Evolutionary conservation across 306 rosid species (phyloP), one percentile per base, ranked within the genome.

Genomic region (Vigna hirtella): DNA sequence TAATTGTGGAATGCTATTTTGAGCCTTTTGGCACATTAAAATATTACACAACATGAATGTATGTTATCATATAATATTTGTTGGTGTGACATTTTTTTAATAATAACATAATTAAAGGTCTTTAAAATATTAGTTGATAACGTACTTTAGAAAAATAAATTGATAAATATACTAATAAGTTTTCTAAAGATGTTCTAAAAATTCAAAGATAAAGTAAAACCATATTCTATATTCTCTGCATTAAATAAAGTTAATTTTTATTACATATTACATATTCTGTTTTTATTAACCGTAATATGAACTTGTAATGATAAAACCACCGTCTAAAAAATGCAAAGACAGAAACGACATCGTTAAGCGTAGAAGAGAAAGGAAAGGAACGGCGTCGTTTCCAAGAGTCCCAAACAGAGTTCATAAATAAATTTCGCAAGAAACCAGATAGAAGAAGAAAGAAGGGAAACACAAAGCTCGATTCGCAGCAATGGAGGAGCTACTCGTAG

Each of bases 401-500:
- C 34, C 32, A 24, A 6, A 18, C 34, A 0, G 12, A 49, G 22
- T 59, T 50, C 20, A 18, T 64, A 71, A 72, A 77, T n/a, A 65
- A 66, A 48, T 47, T 72, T 59, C 43, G 24, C 15, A 11, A 28
- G 55, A 76, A 59, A 32, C n/a, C 32, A 26, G 12, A 52, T 30
- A 55, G 42, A 43, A 24, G 34, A 3, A 24, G 34, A 3, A 48
- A 0, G 67, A 47, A 9, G 40, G 30, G 22, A 49, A 77, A 55
- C 17, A 34, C 5, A 6, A 9, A 28, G 50, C 43, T 17, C 9
- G 66, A 13, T 49, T 52, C 12, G 61, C 77, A 49, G 74, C 80
- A 61, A 94, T 92, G 98, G 95, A 94, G 40, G 98, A 89, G 78
- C 64, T 89, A 52, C 64, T 89, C 68, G 76, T 84, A 16, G 87